These are phyloP conservation scores for Erythrobasidium yunnanense DNA, from an alignment of 768 basidiomycete species.

Conservation along the genomic window DNA sequence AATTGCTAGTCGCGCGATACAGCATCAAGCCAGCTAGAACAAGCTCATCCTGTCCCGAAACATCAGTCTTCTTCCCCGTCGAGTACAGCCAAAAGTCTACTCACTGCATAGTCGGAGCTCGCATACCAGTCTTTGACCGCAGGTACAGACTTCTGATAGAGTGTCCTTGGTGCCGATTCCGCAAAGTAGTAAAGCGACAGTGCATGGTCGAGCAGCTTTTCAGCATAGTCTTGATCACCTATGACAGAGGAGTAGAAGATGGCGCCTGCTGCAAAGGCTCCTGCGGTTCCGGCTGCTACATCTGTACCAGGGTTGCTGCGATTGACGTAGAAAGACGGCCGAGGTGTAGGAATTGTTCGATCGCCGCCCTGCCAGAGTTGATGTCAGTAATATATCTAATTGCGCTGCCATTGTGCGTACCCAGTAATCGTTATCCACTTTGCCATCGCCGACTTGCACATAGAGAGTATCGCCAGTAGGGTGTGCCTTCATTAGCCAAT, in stretches of 20 bases:
- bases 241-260: constrained; percentile 60
- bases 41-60: constrained; percentile 9
- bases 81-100: background rate
- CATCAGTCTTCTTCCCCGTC: constrained; percentile 1
- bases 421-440: constrained; percentile 71
- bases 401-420: constrained; percentile 48
- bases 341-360: constrained; percentile 55
- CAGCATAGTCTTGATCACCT: constrained; percentile 61
- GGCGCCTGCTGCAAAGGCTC: constrained; percentile 79
- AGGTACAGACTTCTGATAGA: constrained; percentile 52
- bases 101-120: constrained; percentile 51
- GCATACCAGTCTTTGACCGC: constrained; percentile 55
- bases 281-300: constrained; percentile 68
- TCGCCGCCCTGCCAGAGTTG: constrained; percentile 20
- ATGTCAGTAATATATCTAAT: background rate
- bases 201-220: constrained; percentile 61
- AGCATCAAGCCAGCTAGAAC: constrained; percentile 36
- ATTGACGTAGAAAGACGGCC: constrained; percentile 71
- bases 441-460: constrained; percentile 61
- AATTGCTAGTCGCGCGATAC: constrained; percentile 9
- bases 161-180: constrained; percentile 49
- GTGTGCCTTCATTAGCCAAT: constrained; percentile 92
- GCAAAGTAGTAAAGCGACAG: constrained; percentile 65
- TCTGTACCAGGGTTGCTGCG: constrained; percentile 66
- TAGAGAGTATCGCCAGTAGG: constrained; percentile 60